A percentile compares a stretch with the other conserved stretches of the same genome.
phyloP scores from a whole-genome alignment of 352 stramenopile genomes.

The Pythium plurisporium region DNA sequence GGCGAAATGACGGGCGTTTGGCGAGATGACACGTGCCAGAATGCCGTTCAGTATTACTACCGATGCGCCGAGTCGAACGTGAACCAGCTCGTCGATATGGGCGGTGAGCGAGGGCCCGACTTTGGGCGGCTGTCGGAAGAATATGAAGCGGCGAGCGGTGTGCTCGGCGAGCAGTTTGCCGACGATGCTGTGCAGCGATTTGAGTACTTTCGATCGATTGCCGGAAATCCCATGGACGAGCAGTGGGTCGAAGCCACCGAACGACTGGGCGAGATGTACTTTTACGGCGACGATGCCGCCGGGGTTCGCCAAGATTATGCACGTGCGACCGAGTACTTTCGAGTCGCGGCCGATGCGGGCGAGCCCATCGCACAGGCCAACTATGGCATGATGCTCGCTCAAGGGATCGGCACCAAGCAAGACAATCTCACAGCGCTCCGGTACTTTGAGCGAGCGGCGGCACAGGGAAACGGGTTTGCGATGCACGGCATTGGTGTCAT shows the following conservation, averaged over 20 bases:
- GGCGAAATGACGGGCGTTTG: constrained; percentile 22
- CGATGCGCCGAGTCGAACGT: constrained; percentile 56
- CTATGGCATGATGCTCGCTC: constrained; percentile 64
- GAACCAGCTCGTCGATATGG: constrained; percentile 41
- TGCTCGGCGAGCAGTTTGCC: constrained; percentile 27
- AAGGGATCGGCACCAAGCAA: constrained; percentile 53
- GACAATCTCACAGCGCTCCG: constrained; percentile 52
- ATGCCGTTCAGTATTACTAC: constrained; percentile 46
- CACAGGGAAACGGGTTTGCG: constrained; percentile 54
- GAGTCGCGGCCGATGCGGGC: constrained; percentile 60
- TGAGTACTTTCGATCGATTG: constrained; percentile 60
- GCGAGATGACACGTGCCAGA: constrained; percentile 26
- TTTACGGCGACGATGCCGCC: constrained; percentile 60
- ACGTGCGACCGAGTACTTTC: constrained; percentile 54
- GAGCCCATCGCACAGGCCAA: constrained; percentile 62
- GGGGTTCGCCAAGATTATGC: constrained; percentile 45
- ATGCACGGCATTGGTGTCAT: constrained; percentile 62
- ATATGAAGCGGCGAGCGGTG: constrained; percentile 15
- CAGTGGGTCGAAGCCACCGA: constrained; percentile 56
- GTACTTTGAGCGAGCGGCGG: constrained; percentile 56
- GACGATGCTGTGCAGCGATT: constrained; percentile 48
- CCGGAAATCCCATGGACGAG: constrained; percentile 54
- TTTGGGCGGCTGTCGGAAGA: constrained; percentile 52
- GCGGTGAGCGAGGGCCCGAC: constrained; percentile 35
- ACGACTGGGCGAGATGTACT: constrained; percentile 64